Evolutionary conservation across 305 asterid genomes (phyloP).

Genomic region (Ajuga reptans): DNA sequence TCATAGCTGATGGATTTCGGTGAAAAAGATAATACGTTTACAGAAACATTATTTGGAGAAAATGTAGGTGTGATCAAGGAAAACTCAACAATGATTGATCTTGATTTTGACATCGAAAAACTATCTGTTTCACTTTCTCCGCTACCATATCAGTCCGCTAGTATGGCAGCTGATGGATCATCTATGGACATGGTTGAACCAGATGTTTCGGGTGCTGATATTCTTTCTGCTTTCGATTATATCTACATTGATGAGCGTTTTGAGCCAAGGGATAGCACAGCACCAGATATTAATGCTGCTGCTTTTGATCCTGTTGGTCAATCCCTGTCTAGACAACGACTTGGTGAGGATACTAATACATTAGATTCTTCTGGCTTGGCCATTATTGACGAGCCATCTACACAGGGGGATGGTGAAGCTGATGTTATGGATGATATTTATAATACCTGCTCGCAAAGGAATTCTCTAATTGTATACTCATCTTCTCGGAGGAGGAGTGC

Average conservation of each 20-base stretch:
- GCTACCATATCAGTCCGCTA: constrained; percentile 25
- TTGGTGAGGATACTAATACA: constrained; percentile 11
- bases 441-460: constrained; percentile 20
- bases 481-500: constrained; percentile 33
- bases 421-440: constrained; percentile 25
- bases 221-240: constrained; percentile 35
- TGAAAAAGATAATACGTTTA: constrained; percentile 21
- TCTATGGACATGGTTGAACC: constrained; percentile 29
- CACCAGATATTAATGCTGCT: constrained; percentile 23
- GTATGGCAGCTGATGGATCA: constrained; percentile 28
- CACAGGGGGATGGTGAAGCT: constrained; percentile 21
- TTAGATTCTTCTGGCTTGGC: constrained; percentile 19
- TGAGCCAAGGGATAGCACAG: constrained; percentile 25
- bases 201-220: constrained; percentile 38
- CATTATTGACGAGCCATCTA: constrained; percentile 23
- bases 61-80: constrained; percentile 24
- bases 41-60: constrained; percentile 23
- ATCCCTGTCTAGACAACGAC: constrained; percentile 11
- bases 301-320: constrained; percentile 19
- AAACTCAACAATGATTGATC: constrained; percentile 22
- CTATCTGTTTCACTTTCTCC: constrained; percentile 29
- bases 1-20: constrained; percentile 22
- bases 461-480: constrained; percentile 29
- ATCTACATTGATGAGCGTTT: constrained; percentile 27
- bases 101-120: constrained; percentile 29